phyloP scores from a whole-genome alignment of 2,329 filamentous ascomycete species.

The Cryoendolithus antarcticus region DNA sequence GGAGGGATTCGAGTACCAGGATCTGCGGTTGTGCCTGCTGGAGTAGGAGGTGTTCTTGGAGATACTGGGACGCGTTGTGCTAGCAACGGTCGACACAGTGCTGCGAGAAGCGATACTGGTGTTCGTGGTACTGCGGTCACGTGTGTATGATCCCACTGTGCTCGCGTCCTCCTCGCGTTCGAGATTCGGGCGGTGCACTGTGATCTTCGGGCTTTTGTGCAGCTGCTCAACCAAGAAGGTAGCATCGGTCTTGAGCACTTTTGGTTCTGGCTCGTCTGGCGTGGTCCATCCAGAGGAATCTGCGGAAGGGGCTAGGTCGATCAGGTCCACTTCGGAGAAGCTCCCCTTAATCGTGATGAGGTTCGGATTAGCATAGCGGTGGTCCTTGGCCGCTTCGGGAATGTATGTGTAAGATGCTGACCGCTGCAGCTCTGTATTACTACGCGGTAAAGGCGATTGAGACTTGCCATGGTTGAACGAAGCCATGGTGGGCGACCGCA shows the following conservation, averaged over 20 bases:
- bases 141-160: no score
- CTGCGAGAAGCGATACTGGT: no score
- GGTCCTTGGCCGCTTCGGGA: constrained; percentile 25
- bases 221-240: constrained; percentile 19
- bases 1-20: constrained; percentile 17
- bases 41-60: constrained; percentile 1
- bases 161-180: no score
- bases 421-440: constrained; percentile 30
- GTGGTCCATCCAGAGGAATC: constrained; percentile 34
- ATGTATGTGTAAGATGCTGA: constrained; percentile 48
- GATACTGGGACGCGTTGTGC: constrained; percentile 1
- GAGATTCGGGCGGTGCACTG: no score
- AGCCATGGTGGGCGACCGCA: no score
- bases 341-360: constrained; percentile 34
- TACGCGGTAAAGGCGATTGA: constrained; percentile 5
- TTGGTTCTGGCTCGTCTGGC: constrained; percentile 23
- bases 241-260: constrained; percentile 18
- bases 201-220: constrained; percentile 20
- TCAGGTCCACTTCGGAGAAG: constrained; percentile 36
- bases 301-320: constrained; percentile 17
- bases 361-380: constrained; percentile 13
- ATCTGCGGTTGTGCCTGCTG: constrained; percentile 13
- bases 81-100: not conserved
- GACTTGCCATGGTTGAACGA: no score
- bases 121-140: no score